Base-by-base conservation (phyloP, 1,139 yeast genomes). In the Saccharomycopsis phalli region DNA sequence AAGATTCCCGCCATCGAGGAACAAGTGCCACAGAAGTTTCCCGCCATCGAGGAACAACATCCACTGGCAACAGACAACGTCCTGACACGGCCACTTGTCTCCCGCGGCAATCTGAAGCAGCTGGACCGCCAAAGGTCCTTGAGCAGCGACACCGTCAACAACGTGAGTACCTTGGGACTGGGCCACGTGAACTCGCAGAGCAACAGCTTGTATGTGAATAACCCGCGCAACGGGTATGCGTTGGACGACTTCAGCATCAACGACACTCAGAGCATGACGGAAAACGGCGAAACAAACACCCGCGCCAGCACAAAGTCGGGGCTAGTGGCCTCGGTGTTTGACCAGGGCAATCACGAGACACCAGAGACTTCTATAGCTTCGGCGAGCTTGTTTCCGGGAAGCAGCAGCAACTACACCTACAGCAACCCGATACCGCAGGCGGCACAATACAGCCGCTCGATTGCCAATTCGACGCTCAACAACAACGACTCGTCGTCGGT, bases 401-500 rank as follows among this genome's bases (percentile, higher is more conserved):
- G 40, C 3, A 29, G 25, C 27, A 25, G 20, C 22, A 32, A 34
- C 27, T 29, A 31, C 28, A 38, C 37, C 16, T 30, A 29, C 31
- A 25, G 25, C 23, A 37, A 16, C 36, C 31, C 4, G 8, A 19
- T n/a, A 18, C 20, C 20, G 13, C 21, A 16, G 16, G 11, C 36
- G 14, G 16, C 31, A 11, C 40, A 38, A 17, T 40, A 37, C 34
- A 33, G 42, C 8, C 23, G 45, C 19, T 38, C 45, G 8, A 34
- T 41, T 13, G 42, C 45, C 10, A 36, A 26, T 7, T 37, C 45
- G 2, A 37, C 41, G n/a, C n/a, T 31, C 13, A 41, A 42, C 28
- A 38, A 45, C 21, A 42, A 38, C 31, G 48, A 45, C 22, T 40
- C 44, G 4, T 34, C 48, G 14, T 40, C 44, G 3, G 38, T 45